Evolutionary conservation across 75 land plant species (phyloP).

Genomic region (Pinus taeda): DNA sequence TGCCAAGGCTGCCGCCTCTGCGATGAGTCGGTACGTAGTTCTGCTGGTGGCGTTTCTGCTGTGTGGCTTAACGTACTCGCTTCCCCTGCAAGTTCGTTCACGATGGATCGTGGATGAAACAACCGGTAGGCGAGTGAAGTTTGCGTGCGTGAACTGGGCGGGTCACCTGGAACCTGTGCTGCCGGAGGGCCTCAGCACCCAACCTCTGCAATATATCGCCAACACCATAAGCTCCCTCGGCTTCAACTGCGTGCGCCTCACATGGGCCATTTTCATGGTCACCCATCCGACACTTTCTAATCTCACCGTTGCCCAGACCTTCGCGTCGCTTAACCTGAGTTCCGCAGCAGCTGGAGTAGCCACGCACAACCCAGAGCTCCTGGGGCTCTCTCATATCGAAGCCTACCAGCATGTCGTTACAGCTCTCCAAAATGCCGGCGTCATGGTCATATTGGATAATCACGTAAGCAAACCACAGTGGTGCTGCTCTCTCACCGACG

Average conservation of each 20-base stretch:
- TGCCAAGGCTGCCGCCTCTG: no score
- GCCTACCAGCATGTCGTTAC: constrained; percentile 14
- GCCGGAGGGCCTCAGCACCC: constrained; percentile 34
- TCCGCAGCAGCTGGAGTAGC: constrained; percentile 16
- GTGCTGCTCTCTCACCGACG: constrained; percentile 20
- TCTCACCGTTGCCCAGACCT: not conserved
- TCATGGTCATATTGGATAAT: constrained; percentile 31
- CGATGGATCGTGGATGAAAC: constrained; percentile 20
- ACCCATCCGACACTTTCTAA: not conserved
- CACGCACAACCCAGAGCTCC: constrained; percentile 34
- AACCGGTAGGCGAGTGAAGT: constrained; percentile 29
- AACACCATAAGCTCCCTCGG: constrained; percentile 17
- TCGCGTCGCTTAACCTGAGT: constrained; percentile 13
- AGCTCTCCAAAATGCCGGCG: not conserved
- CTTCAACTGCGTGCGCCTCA: constrained; percentile 56
- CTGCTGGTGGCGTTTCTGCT: not conserved
- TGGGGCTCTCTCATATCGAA: constrained; percentile 6
- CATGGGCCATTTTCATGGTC: constrained; percentile 24
- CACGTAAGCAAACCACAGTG: constrained; percentile 31
- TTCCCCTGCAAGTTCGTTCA: constrained; percentile 28
- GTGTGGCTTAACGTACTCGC: not conserved
- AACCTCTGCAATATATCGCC: constrained; percentile 21
- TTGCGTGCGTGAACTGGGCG: constrained; percentile 45
- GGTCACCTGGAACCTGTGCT: constrained; percentile 30
- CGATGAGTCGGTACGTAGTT: no score